A percentile compares a stretch with the other conserved stretches of the same genome.
These are phyloP conservation scores for Nepenthes mirabilis DNA, from an alignment of 148 eudicot genomes.

Conservation along the genomic window DNA sequence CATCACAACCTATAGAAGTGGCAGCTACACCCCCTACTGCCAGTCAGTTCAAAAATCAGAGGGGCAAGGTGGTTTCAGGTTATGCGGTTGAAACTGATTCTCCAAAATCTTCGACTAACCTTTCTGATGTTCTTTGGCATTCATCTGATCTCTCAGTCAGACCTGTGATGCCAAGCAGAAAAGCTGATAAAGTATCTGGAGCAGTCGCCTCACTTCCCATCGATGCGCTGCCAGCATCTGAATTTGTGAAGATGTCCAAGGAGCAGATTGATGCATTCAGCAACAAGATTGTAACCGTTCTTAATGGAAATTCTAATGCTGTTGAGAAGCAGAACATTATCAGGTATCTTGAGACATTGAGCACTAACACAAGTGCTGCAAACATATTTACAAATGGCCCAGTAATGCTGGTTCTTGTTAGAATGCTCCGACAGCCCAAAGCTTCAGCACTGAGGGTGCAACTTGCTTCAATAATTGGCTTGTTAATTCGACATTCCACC, in stretches of 20 bases:
- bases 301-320: slow-evolving; percentile 45
- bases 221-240: slow-evolving; percentile 50
- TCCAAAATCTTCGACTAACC: slow-evolving; percentile 42
- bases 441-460: slow-evolving; percentile 78
- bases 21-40: slow-evolving; percentile 50
- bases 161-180: slow-evolving; percentile 95
- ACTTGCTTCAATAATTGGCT: slow-evolving; percentile 77
- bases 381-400: slow-evolving; percentile 85
- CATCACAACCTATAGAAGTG: slow-evolving; percentile 33
- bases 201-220: slow-evolving; percentile 55
- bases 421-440: slow-evolving; percentile 85
- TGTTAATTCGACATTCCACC: slow-evolving; percentile 81
- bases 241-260: slow-evolving; percentile 63
- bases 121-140: slow-evolving; percentile 88
- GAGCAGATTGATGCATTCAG: slow-evolving; percentile 55
- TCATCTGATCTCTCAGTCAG: slow-evolving; percentile 95
- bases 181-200: slow-evolving; percentile 58
- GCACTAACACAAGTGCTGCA: slow-evolving; percentile 76
- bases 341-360: slow-evolving; percentile 76
- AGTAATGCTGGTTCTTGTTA: slow-evolving; percentile 60
- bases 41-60: slow-evolving; percentile 47
- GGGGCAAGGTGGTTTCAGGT: slow-evolving; percentile 36
- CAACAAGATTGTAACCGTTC: slow-evolving; percentile 29
- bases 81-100: slow-evolving; percentile 42
- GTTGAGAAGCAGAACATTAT: slow-evolving; percentile 79